A percentile compares a stretch with the other conserved stretches of the same genome.
These are phyloP conservation scores for Stachybotrys chartarum DNA, from an alignment of 2,329 filamentous ascomycete genomes.

Conservation along the genomic window DNA sequence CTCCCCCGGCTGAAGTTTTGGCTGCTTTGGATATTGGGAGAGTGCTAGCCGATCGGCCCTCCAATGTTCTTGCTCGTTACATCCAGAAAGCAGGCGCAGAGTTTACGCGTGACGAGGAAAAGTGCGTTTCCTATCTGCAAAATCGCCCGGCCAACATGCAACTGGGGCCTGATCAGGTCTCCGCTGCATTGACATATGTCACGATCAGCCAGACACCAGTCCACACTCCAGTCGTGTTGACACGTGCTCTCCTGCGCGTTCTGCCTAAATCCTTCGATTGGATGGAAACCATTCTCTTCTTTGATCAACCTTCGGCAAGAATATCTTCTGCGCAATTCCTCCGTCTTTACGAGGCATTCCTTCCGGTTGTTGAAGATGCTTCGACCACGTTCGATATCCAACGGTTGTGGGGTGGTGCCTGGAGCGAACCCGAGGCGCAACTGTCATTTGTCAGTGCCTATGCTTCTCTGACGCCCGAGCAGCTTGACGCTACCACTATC, in stretches of 20 bases:
- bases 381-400: constrained; percentile 66
- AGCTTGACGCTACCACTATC: constrained; percentile 79
- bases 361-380: constrained; percentile 58
- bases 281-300: constrained; percentile 67
- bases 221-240: constrained; percentile 45
- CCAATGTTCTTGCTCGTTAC: constrained; percentile 52
- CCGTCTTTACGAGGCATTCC: constrained; percentile 69
- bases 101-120: constrained; percentile 69
- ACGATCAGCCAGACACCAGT: constrained; percentile 49
- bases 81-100: constrained; percentile 70
- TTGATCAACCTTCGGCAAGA: constrained; percentile 72
- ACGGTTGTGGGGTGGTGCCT: constrained; percentile 80
- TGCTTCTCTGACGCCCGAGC: constrained; percentile 63
- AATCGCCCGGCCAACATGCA: constrained; percentile 47
- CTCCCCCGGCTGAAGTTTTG: constrained; percentile 63
- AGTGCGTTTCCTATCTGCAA: constrained; percentile 48
- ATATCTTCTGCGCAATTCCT: constrained; percentile 77
- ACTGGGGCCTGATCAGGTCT: constrained; percentile 75
- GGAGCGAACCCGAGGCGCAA: constrained; percentile 81
- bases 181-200: constrained; percentile 65
- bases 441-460: constrained; percentile 91
- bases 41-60: constrained; percentile 51
- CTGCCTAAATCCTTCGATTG: constrained; percentile 58
- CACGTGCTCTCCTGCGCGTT: constrained; percentile 57
- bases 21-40: constrained; percentile 63